Evolutionary conservation across 495 filamentous ascomycete species (phyloP), one percentile per base, ranked within the genome.

Genomic region (Platismatia glauca): DNA sequence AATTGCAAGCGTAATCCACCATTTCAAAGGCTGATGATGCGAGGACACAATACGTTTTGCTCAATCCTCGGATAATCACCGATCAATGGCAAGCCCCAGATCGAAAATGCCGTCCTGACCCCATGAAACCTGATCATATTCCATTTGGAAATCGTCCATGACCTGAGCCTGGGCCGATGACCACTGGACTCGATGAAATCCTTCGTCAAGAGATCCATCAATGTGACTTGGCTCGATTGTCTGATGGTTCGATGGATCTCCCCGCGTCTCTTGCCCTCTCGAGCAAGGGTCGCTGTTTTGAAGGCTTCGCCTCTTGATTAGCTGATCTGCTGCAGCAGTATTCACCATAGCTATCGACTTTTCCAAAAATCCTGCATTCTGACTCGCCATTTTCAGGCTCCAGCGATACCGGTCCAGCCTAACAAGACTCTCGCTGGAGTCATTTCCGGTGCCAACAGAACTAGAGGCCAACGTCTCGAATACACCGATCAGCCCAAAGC

Each of bases 401-500:
- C 31, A 29, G 34, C 24, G 57, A 41, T 34, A 58, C 24, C 41
- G 24, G 57, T 29, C 33, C 24, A 34, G 24, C 34, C 57, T 27
- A 27, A 20, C 41, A 24, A n/a, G 20, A 18, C 41, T 44, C 20
- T 44, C 41, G 41, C 41, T 44, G 41, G 2, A 8, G 41, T 44
- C 41, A n/a, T 44, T 3, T 44, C 41, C 41, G 20, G 41, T 20
- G 20, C 18, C 41, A 44, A 44, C 18, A n/a, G 41, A 44, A n/a
- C 2, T n/a, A n/a, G 41, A 66, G 13, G 63, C 39, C 27, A 66
- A 58, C 3, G 79, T 82, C 33, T 88, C 88, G 67, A 92, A 92
- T 1, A 87, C 90, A 58, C 88, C 89, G 64, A 92, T 89, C 39
- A 92, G 79, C 0, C 88, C 87, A 72, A 91, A 90, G 71, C 90